These are phyloP conservation scores for Exophiala phaeomuriformis DNA, from an alignment of 2,329 filamentous ascomycete species.

Conservation along the genomic window DNA sequence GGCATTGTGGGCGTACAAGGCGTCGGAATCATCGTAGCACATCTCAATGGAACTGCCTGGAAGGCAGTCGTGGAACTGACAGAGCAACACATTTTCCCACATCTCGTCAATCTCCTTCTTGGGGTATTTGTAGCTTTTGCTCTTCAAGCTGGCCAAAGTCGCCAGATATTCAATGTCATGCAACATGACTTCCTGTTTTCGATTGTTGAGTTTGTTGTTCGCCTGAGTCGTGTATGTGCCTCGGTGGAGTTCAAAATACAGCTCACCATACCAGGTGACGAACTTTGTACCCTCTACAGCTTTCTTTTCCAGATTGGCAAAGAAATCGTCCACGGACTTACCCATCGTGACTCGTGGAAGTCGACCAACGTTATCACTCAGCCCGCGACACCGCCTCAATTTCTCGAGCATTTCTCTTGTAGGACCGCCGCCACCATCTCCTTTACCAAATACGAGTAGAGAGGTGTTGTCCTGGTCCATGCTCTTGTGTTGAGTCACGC, in stretches of 20 bases:
- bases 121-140: slow-evolving; percentile 74
- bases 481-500: slow-evolving; percentile 86
- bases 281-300: slow-evolving; percentile 59
- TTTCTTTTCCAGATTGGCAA: slow-evolving; percentile 75
- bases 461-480: slow-evolving; percentile 89
- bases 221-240: slow-evolving; percentile 96
- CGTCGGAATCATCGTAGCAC: slow-evolving; percentile 93
- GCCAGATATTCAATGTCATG: slow-evolving; percentile 83
- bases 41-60: slow-evolving; percentile 94
- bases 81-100: slow-evolving; percentile 88
- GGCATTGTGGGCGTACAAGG: slow-evolving; percentile 80
- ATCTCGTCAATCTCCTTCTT: slow-evolving; percentile 90
- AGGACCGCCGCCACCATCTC: slow-evolving; percentile 89
- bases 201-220: slow-evolving; percentile 94
- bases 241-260: slow-evolving; percentile 95
- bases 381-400: slow-evolving; percentile 80
- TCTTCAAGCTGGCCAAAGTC: slow-evolving; percentile 71
- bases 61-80: slow-evolving; percentile 95
- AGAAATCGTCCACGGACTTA: slow-evolving; percentile 88
- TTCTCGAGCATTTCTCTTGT: slow-evolving; percentile 94
- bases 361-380: slow-evolving; percentile 77
- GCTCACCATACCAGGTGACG: slow-evolving; percentile 94
- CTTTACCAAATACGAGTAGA: slow-evolving; percentile 89
- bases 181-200: slow-evolving; percentile 74
- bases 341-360: slow-evolving; percentile 86